A percentile compares a stretch with the other conserved stretches of the same genome.
phyloP scores from a whole-genome alignment of 345 rosid species.

The Psidium friedrichsthalianum region DNA sequence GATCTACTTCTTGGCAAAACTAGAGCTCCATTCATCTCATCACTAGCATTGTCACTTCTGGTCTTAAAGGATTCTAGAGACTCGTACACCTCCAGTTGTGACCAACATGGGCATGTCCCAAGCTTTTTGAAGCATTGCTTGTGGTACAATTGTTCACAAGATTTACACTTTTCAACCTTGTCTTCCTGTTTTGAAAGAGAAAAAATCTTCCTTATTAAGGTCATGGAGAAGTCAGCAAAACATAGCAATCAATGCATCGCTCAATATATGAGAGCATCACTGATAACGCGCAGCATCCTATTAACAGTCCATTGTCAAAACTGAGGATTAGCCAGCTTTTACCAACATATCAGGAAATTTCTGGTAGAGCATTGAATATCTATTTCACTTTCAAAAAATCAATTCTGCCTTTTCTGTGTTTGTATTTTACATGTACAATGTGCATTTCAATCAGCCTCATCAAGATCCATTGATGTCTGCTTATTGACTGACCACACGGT shows the following conservation, averaged over 20 bases:
- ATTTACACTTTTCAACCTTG: constrained; percentile 47
- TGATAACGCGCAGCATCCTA: neutral
- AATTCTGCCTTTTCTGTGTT: neutral
- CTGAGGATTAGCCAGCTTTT: neutral
- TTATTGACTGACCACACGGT: neutral
- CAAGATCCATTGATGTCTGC: neutral
- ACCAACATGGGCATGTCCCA: constrained; percentile 54
- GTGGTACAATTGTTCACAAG: constrained; percentile 61
- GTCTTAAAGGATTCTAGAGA: constrained; percentile 6
- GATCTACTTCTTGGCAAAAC: constrained; percentile 33
- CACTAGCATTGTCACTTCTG: constrained; percentile 9
- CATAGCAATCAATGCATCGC: neutral
- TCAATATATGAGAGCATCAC: neutral
- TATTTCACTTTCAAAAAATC: neutral
- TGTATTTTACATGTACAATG: neutral
- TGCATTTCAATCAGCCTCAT: neutral
- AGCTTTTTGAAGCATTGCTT: constrained; percentile 64
- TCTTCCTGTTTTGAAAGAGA: constrained; percentile 48
- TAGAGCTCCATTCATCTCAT: constrained; percentile 15
- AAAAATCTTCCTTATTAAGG: neutral
- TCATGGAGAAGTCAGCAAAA: neutral
- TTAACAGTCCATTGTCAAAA: neutral
- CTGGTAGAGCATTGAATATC: neutral
- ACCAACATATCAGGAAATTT: neutral
- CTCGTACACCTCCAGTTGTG: constrained; percentile 16